Conservation (phyloP, 2,329 filamentous ascomycete genomes). For the Magnaporthiopsis rhizophila region DNA sequence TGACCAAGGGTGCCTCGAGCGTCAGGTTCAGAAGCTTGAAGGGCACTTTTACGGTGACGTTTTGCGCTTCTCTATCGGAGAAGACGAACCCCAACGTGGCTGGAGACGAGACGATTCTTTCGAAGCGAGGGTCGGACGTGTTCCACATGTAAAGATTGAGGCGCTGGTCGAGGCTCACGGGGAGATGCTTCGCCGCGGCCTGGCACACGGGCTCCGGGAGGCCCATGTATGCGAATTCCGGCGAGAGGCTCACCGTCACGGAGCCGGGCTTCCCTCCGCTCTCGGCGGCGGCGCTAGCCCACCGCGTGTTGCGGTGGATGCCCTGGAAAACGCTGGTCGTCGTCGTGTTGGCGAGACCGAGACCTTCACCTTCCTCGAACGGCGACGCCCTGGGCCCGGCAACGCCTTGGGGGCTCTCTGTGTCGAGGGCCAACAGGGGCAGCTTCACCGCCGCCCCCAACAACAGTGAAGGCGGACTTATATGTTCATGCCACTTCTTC, state of each 20-base stretch:
- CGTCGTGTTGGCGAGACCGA: too few species aligned
- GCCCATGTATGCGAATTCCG: constrained; percentile 27
- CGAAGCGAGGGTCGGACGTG: constrained; percentile 22
- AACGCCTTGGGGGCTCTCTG: too few species aligned
- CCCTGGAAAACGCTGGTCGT: too few species aligned
- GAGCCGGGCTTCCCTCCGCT: too few species aligned
- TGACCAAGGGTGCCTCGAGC: constrained; percentile 25
- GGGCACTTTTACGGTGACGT: constrained; percentile 31
- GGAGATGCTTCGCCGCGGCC: constrained; percentile 26
- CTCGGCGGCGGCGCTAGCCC: too few species aligned
- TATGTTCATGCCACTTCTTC: too few species aligned
- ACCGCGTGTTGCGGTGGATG: too few species aligned
- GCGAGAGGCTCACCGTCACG: constrained; percentile 12
- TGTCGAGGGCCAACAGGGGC: too few species aligned
- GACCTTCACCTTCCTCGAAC: too few species aligned
- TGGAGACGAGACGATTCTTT: constrained; percentile 30
- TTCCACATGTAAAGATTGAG: constrained; percentile 34
- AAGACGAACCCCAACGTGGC: constrained; percentile 33
- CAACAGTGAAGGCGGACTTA: too few species aligned
- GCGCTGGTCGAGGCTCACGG: constrained; percentile 25
- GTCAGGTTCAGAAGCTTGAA: constrained; percentile 31
- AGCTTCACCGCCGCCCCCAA: too few species aligned
- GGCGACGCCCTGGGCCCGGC: too few species aligned
- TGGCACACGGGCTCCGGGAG: constrained; percentile 31
- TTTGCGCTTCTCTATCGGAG: constrained; percentile 20